Percentiles rank a stretch among this genome's conserved stretches.
Conservation (phyloP, 2,329 filamentous ascomycete species). For the Xylariaceae sp. region DNA sequence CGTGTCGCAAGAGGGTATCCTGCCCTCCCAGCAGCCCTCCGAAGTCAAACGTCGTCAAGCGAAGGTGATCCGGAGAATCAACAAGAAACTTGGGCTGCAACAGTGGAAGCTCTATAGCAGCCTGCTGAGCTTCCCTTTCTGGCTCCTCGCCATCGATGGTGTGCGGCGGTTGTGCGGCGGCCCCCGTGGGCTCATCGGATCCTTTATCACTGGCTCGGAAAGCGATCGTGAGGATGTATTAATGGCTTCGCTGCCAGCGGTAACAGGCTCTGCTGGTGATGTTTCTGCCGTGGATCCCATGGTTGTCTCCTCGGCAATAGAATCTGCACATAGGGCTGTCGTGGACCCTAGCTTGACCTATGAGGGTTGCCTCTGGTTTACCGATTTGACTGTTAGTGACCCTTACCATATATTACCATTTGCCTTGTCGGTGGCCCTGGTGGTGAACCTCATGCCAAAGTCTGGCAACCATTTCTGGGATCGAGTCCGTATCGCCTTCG, state of each 20-base stretch:
- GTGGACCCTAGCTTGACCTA: slow-evolving; percentile 50
- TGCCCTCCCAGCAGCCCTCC: slow-evolving; percentile 9
- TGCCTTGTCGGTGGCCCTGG: slow-evolving; percentile 44
- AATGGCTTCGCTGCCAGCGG: not conserved
- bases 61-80: slow-evolving; percentile 32
- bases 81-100: slow-evolving; percentile 49
- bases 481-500: slow-evolving; percentile 17
- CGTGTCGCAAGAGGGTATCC: slow-evolving; percentile 26
- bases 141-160: slow-evolving; percentile 57
- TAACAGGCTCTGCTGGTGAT: not conserved
- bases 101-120: slow-evolving; percentile 52
- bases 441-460: slow-evolving; percentile 44
- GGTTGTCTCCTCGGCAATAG: not conserved
- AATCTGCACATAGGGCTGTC: not conserved
- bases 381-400: slow-evolving; percentile 58
- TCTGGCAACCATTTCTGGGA: slow-evolving; percentile 34
- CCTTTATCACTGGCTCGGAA: slow-evolving; percentile 33
- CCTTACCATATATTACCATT: slow-evolving; percentile 57
- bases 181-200: slow-evolving; percentile 45
- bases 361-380: slow-evolving; percentile 62
- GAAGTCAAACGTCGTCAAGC: slow-evolving; percentile 40
- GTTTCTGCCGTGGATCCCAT: slow-evolving; percentile 8
- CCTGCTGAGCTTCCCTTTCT: slow-evolving; percentile 53
- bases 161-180: slow-evolving; percentile 55
- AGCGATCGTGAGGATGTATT: not conserved